Base-by-base conservation (phyloP, 176 grass and related monocot genomes). In the Olyra latifolia region DNA sequence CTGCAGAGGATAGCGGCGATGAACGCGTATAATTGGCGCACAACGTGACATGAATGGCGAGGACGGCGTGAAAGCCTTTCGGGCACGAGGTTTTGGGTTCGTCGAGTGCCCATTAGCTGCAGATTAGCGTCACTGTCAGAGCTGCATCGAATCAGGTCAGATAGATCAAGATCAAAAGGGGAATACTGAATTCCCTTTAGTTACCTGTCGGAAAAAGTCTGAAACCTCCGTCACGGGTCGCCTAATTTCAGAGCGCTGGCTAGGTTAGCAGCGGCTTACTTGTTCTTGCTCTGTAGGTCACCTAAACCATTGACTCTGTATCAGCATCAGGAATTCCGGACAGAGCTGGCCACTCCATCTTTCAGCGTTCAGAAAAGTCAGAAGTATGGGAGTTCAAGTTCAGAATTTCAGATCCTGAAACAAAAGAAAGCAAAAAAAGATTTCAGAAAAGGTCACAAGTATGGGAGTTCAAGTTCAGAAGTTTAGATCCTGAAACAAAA, bases 281-380 rank as follows among this genome's bases (percentile, higher is more conserved):
- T 70, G 52, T 46, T 43, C 4, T 16, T 24, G 16, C 40, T 8
- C 30, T 60, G 35, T 62, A 72, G 57, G 75, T 55, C 66, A 72
- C 66, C 83, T 72, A 85, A 71, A 54, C 46, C 57, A 42, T 46
- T 85, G 75, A 72, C 58, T 65, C 20, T 15, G 7, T 25, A 42
- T 7, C 22, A 43, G 15, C 47, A 28, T 25, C 7, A 25, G 16
- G 15, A n/a, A 30, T 40, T 57, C 48, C n/a, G 16, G 49, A 20
- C 13, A 30, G 24, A 44, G 5, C 17, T 30, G 8, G 16, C 59
- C 10, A 32, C 16, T 20, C 10, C 66, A 30, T 35, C 32, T 35
- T 35, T 4, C 5, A 5, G 27, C 2, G 10, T 1, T 1, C 14
- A 56, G 10, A 30, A 35, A 57, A 16, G 29, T 49, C 80, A 54